Evolutionary conservation across 371 early-diverging fungal species (phyloP).

Genomic region (Mortierella sp.): DNA sequence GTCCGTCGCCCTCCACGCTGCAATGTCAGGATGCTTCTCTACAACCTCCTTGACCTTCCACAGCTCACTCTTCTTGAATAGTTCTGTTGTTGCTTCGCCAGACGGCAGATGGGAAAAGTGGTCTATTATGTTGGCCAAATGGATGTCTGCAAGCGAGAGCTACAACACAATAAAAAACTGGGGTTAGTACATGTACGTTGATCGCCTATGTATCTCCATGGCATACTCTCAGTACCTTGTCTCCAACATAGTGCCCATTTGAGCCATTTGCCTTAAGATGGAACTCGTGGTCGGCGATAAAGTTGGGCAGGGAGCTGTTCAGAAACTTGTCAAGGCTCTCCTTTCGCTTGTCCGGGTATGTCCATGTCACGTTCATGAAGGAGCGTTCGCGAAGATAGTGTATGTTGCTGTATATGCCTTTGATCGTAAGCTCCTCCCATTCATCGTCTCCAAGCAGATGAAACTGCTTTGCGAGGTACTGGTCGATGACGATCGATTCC

Average conservation of each 20-base stretch:
- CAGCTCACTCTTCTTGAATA: constrained; percentile 20
- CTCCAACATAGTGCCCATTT: constrained; percentile 32
- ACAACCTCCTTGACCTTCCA: constrained; percentile 29
- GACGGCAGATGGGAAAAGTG: constrained; percentile 32
- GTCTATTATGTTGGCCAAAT: constrained; percentile 34
- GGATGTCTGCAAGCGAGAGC: constrained; percentile 41
- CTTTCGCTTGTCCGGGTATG: constrained; percentile 18
- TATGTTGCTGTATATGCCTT: constrained; percentile 26
- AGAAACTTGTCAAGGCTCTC: constrained; percentile 15
- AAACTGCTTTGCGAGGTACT: constrained; percentile 32
- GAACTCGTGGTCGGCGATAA: constrained; percentile 35
- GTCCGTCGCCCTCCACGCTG: constrained; percentile 21
- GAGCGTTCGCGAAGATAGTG: constrained; percentile 42
- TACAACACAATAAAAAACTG: background rate
- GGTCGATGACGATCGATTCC: constrained; percentile 31
- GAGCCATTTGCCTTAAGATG: constrained; percentile 35
- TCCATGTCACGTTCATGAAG: constrained; percentile 25
- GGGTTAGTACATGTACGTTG: too few relatives aligned
- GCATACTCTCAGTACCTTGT: constrained; percentile 14
- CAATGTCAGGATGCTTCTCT: constrained; percentile 20
- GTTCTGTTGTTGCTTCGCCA: background rate
- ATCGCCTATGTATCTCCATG: background rate
- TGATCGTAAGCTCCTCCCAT: constrained; percentile 35
- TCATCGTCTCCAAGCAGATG: constrained; percentile 34
- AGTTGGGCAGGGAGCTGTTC: constrained; percentile 13